These are phyloP conservation scores for Kluyveromyces dobzhanskii DNA, from an alignment of 805 yeast genomes.

Conservation along the genomic window DNA sequence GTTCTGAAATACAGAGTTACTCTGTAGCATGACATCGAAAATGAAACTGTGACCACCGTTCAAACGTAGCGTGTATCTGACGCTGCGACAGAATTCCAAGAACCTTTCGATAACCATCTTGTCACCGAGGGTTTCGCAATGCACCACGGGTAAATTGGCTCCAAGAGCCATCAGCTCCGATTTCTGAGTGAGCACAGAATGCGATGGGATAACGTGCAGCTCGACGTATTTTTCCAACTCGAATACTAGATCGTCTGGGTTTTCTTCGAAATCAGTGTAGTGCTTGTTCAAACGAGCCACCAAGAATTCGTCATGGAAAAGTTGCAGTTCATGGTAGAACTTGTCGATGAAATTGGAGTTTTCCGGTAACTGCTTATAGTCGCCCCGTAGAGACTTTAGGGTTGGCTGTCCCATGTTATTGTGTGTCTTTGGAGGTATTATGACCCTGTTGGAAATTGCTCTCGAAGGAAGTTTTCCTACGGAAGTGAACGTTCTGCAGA, in stretches of 20 bases:
- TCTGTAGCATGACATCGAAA: slow-evolving; percentile 48
- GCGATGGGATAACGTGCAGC: slow-evolving; percentile 21
- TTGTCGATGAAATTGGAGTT: slow-evolving; percentile 45
- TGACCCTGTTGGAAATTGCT: slow-evolving; percentile 15
- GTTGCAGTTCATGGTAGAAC: slow-evolving; percentile 36
- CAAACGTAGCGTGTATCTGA: slow-evolving; percentile 35
- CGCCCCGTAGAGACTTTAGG: slow-evolving; percentile 11
- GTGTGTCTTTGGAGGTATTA: slow-evolving; percentile 17
- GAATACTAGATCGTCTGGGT: slow-evolving; percentile 33
- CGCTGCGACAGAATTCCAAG: slow-evolving; percentile 33
- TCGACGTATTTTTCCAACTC: slow-evolving; percentile 34
- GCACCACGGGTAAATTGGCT: slow-evolving; percentile 5
- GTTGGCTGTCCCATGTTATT: slow-evolving; percentile 5
- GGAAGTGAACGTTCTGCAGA: neutral
- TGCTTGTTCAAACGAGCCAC: slow-evolving; percentile 19
- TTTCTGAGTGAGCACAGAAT: slow-evolving; percentile 6
- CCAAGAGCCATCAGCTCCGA: slow-evolving; percentile 1
- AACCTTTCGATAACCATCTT: slow-evolving; percentile 22
- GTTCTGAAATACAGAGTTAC: slow-evolving; percentile 38
- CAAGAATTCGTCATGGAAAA: slow-evolving; percentile 13
- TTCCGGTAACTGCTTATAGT: slow-evolving; percentile 43
- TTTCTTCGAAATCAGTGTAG: slow-evolving; percentile 33
- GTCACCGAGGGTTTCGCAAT: slow-evolving; percentile 13
- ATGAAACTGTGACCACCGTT: slow-evolving; percentile 55
- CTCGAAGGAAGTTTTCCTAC: slow-evolving; percentile 6